Evolutionary conservation across 1,284 basidiomycete species (phyloP), one percentile per base, ranked within the genome.

Genomic region (Malassezia globosa): DNA sequence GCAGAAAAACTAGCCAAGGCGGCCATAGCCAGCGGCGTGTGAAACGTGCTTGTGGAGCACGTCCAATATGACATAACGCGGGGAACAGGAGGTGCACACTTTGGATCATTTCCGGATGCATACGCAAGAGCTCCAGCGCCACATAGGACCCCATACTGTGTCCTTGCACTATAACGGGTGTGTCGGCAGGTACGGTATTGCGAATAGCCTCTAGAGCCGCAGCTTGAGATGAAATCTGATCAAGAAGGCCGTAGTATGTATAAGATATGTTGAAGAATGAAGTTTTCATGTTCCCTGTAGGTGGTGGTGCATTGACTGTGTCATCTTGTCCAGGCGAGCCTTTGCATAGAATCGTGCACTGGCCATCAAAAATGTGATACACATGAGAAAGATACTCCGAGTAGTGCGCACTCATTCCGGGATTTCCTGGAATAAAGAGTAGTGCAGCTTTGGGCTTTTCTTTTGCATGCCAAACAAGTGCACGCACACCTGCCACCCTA

Each of bases 111-210:
- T 42, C 26, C 1, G 33, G 2, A 21, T 18, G 6, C 26, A 6
- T 5, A 4, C n/a, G 16, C 3, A 42, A 16, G 10, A 52, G 37
- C 10, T 27, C 44, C 27, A 39, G 21, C 1, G 50, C 44, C n/a
- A 47, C 36, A 24, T 47, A 52, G 7, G 44, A 44, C n/a, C 50
- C 50, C 29, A 52, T 25, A 16, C 50, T 52, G 40, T 52, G 50
- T 13, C 50, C 50, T 11, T 27, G 18, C 4, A 52, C 27, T 14
- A 46, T 18, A 7, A 46, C 1, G 4, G 50, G 50, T n/a, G 34
- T 21, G 14, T 13, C 23, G 7, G 24, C 1, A 5, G 31, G 38
- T 16, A 46, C 21, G 25, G 14, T 16, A 5, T 19, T 16, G 7
- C 29, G 29, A 1, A 51, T 31, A 5, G 14, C n/a, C 18, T 23